These are phyloP conservation scores for Rhododendron henanense DNA, from an alignment of 148 eudicot species.

Conservation along the genomic window DNA sequence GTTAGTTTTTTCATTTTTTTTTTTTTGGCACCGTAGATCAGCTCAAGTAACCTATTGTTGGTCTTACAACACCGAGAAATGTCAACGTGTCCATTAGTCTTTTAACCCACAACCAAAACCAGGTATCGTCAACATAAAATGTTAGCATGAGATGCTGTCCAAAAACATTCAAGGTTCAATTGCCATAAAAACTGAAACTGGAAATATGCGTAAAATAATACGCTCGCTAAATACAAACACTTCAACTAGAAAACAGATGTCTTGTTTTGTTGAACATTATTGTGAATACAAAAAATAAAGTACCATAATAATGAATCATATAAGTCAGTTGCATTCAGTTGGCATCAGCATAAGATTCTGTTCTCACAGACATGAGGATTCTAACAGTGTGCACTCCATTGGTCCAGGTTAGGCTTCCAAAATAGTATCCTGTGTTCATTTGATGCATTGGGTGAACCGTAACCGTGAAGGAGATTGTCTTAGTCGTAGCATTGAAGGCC, in stretches of 20 bases:
- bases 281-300: background rate
- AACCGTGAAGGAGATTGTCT: slow-evolving; percentile 11
- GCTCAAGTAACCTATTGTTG: background rate
- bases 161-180: background rate
- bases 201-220: background rate
- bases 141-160: background rate
- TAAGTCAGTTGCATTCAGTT: background rate
- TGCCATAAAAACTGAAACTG: background rate
- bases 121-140: background rate
- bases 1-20: background rate
- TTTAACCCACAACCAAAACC: background rate
- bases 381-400: slow-evolving; percentile 20
- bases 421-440: slow-evolving; percentile 11
- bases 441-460: slow-evolving; percentile 5
- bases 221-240: background rate
- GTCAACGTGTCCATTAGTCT: background rate
- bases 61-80: background rate
- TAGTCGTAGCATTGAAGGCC: slow-evolving; percentile 15
- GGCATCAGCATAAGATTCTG: slow-evolving; percentile 4
- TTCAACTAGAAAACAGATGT: background rate
- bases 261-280: background rate
- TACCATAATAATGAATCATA: background rate
- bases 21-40: background rate
- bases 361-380: slow-evolving; percentile 25
- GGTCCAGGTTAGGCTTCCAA: slow-evolving; percentile 26